Conservation (phyloP, 2,329 filamentous ascomycete species). For the Beauveria asiatica region DNA sequence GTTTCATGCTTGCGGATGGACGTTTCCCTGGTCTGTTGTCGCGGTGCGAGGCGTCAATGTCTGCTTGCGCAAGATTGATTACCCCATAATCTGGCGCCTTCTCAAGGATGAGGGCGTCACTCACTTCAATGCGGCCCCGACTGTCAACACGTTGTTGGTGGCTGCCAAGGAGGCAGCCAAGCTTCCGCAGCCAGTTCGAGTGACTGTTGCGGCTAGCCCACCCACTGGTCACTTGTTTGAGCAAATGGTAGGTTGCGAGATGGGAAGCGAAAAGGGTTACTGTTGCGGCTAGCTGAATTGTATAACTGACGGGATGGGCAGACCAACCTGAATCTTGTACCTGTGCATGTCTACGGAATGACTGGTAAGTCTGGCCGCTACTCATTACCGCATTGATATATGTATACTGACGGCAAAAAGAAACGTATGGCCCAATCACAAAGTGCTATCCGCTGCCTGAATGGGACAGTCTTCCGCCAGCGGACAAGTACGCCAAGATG, state of each 20-base stretch:
- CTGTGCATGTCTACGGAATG: constrained; percentile 87
- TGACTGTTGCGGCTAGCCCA: constrained; percentile 88
- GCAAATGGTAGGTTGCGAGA: constrained; percentile 58
- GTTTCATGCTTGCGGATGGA: constrained; percentile 69
- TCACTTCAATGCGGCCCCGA: constrained; percentile 93
- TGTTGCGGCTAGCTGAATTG: no score
- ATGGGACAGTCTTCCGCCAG: constrained; percentile 66
- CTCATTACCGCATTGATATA: background rate
- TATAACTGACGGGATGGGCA: constrained; percentile 13
- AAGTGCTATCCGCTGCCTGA: constrained; percentile 82
- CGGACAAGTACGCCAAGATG: constrained; percentile 83
- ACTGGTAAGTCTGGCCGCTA: constrained; percentile 30
- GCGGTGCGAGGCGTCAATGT: constrained; percentile 92
- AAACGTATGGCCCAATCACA: constrained; percentile 94
- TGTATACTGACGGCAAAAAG: constrained; percentile 19
- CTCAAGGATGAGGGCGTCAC: constrained; percentile 81
- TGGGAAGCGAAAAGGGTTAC: background rate
- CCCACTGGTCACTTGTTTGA: constrained; percentile 87
- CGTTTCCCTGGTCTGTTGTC: constrained; percentile 88
- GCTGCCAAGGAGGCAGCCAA: constrained; percentile 64
- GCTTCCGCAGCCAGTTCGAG: constrained; percentile 63
- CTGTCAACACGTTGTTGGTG: constrained; percentile 90
- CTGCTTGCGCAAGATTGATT: constrained; percentile 90
- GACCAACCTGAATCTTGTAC: constrained; percentile 65
- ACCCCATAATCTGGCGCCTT: constrained; percentile 82